phyloP scores from a whole-genome alignment of 78 protist species.

The Dictyostelium brefeldianum region DNA sequence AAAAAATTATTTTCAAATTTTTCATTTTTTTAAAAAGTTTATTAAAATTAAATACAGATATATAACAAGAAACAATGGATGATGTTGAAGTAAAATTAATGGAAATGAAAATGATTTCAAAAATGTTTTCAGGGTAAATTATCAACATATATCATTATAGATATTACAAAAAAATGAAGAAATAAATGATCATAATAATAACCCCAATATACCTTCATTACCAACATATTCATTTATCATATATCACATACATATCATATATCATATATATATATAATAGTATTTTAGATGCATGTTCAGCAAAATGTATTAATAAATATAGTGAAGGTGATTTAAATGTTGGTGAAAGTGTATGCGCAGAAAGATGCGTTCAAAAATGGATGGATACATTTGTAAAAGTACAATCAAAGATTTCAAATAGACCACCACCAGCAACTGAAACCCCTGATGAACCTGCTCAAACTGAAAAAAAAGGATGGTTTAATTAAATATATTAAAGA shows the following conservation, averaged over 20 bases:
- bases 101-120: conserved; percentile 49
- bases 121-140: conserved; percentile 32
- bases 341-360: conserved; percentile 60
- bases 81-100: conserved; percentile 31
- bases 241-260: not conserved
- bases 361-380: conserved; percentile 64
- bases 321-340: conserved; percentile 37
- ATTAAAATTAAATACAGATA: not conserved
- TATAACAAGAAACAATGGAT: conserved; percentile 11
- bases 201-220: no score
- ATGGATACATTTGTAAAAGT: conserved; percentile 52
- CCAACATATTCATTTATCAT: no score
- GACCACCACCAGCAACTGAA: not conserved
- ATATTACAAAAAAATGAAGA: not conserved
- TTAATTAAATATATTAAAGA: conserved; percentile 16
- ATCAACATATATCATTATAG: not conserved
- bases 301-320: conserved; percentile 56
- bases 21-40: no score
- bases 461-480: conserved; percentile 63
- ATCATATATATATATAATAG: not conserved
- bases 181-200: not conserved
- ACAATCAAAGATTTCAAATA: conserved; percentile 17
- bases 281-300: conserved; percentile 26
- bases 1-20: no score
- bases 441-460: not conserved